These are phyloP conservation scores for Dendrobium huoshanense DNA, from an alignment of 106 monocot species.

Conservation along the genomic window DNA sequence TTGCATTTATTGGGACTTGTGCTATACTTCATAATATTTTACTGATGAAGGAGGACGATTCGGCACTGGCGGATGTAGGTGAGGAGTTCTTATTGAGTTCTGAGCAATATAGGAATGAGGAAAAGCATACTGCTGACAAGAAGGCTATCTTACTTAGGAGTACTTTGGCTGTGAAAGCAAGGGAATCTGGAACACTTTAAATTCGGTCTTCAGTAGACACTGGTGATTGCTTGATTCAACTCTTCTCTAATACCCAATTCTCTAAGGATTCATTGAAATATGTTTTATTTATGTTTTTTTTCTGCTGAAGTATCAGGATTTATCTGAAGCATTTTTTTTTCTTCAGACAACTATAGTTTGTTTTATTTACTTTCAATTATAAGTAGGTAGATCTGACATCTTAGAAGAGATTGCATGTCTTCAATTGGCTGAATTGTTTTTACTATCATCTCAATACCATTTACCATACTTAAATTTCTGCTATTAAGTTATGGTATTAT, in stretches of 20 bases:
- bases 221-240: background rate
- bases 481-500: background rate
- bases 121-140: slow-evolving; percentile 8
- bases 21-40: slow-evolving; percentile 72
- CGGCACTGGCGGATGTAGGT: slow-evolving; percentile 20
- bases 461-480: no score
- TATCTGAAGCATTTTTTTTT: background rate
- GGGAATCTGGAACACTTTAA: slow-evolving; percentile 6
- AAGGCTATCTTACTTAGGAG: slow-evolving; percentile 23
- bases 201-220: background rate
- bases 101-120: slow-evolving; percentile 6
- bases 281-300: background rate
- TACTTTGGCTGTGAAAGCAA: slow-evolving; percentile 24
- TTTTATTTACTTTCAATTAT: no score
- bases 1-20: slow-evolving; percentile 65
- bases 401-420: background rate
- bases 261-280: background rate
- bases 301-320: background rate
- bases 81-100: background rate
- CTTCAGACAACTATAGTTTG: no score
- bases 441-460: background rate
- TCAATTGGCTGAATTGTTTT: background rate
- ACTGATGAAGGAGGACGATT: slow-evolving; percentile 59
- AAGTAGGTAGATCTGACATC: no score
- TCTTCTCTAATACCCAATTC: background rate